These are phyloP conservation scores for Cynanchum wilfordii DNA, from an alignment of 257 asterid species.

Conservation along the genomic window DNA sequence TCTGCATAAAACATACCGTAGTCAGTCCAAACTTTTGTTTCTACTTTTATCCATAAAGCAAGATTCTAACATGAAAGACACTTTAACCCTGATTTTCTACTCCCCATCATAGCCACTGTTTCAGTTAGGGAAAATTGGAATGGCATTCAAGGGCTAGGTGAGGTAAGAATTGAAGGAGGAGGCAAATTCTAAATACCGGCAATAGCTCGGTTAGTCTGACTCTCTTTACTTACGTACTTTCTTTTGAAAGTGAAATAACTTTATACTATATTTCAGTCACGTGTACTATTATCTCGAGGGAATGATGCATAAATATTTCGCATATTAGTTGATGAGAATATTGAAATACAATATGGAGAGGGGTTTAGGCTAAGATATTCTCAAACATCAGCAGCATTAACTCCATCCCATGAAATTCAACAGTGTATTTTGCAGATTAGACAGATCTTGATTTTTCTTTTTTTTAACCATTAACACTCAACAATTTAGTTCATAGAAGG, in stretches of 20 bases:
- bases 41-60: background rate
- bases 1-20: background rate
- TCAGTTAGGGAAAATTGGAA: background rate
- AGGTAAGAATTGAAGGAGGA: background rate
- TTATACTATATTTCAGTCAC: no score
- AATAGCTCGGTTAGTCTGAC: no score
- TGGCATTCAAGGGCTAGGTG: background rate
- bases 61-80: background rate
- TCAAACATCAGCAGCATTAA: background rate
- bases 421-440: constrained; percentile 3
- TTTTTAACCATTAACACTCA: background rate
- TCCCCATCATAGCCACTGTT: background rate
- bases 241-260: no score
- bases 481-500: no score
- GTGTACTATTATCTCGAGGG: no score
- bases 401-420: background rate
- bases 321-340: no score
- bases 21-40: background rate
- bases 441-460: background rate
- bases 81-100: background rate
- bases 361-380: background rate
- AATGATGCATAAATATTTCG: no score
- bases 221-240: no score
- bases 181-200: no score
- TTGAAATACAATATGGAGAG: no score